Evolutionary conservation across 352 stramenopile genomes (phyloP).

Genomic region (Globisporangium nodosum): DNA sequence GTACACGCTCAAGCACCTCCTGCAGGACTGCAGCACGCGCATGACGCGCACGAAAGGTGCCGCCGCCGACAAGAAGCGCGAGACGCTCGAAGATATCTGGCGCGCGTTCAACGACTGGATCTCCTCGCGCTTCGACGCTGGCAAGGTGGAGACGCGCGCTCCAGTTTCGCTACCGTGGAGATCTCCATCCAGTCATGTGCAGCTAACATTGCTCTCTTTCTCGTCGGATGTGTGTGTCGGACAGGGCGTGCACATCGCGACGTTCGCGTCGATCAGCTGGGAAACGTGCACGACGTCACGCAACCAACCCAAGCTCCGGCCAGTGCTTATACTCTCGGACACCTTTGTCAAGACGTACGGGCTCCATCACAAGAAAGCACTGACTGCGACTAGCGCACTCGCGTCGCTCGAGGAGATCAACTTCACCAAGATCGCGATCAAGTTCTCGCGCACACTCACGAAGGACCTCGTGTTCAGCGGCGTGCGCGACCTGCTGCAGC

Average conservation of each 20-base stretch:
- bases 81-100: conserved; percentile 73
- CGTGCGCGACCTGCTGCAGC: conserved; percentile 65
- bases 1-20: conserved; percentile 71
- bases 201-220: neutral
- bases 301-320: conserved; percentile 53
- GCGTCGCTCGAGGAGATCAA: conserved; percentile 73
- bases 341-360: conserved; percentile 63
- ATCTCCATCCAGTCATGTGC: neutral
- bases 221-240: neutral
- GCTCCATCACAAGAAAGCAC: conserved; percentile 38
- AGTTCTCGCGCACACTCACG: conserved; percentile 65
- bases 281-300: conserved; percentile 50
- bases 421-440: conserved; percentile 82
- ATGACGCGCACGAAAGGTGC: conserved; percentile 50
- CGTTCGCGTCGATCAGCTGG: conserved; percentile 69
- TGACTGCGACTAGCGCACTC: conserved; percentile 21
- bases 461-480: conserved; percentile 71
- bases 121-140: conserved; percentile 54
- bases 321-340: conserved; percentile 59
- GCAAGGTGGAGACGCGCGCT: conserved; percentile 32
- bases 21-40: conserved; percentile 62
- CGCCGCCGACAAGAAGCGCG: conserved; percentile 51
- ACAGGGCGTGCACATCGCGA: conserved; percentile 68
- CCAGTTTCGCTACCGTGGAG: too few species aligned
- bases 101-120: conserved; percentile 74